Evolutionary conservation across 352 stramenopile genomes (phyloP).

Genomic region (Phytophthora agathidicida): DNA sequence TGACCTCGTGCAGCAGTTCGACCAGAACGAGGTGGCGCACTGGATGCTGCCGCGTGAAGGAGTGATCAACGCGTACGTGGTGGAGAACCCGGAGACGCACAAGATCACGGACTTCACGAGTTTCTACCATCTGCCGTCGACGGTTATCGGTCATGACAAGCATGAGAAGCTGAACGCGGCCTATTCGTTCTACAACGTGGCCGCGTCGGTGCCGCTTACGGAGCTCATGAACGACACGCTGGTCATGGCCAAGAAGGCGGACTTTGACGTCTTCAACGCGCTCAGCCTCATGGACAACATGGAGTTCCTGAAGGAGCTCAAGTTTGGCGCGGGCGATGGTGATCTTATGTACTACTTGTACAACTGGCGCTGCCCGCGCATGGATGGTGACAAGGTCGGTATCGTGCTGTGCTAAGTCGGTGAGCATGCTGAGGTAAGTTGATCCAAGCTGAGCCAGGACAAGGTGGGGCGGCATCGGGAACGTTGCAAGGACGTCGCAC

Average conservation of each 20-base stretch:
- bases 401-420: slow-evolving; percentile 61
- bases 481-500: slow-evolving; percentile 15
- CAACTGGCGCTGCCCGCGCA: slow-evolving; percentile 78
- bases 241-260: slow-evolving; percentile 63
- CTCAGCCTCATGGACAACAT: slow-evolving; percentile 75
- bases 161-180: slow-evolving; percentile 96
- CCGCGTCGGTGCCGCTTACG: slow-evolving; percentile 54
- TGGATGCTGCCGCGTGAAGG: slow-evolving; percentile 96
- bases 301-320: slow-evolving; percentile 65
- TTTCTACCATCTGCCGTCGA: slow-evolving; percentile 99
- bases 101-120: slow-evolving; percentile 95
- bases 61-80: slow-evolving; percentile 96
- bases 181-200: slow-evolving; percentile 99
- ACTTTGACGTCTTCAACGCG: slow-evolving; percentile 79
- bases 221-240: slow-evolving; percentile 63
- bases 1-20: slow-evolving; percentile 90
- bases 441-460: slow-evolving; percentile 3
- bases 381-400: slow-evolving; percentile 47
- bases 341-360: slow-evolving; percentile 83
- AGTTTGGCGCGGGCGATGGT: slow-evolving; percentile 64
- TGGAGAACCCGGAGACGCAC: slow-evolving; percentile 73
- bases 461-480: slow-evolving; percentile 2
- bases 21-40: slow-evolving; percentile 95
- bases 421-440: not conserved
- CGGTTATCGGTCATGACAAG: slow-evolving; percentile 95